Evolutionary conservation across 805 yeast genomes (phyloP).

Genomic region (Candida jianshihensis): DNA sequence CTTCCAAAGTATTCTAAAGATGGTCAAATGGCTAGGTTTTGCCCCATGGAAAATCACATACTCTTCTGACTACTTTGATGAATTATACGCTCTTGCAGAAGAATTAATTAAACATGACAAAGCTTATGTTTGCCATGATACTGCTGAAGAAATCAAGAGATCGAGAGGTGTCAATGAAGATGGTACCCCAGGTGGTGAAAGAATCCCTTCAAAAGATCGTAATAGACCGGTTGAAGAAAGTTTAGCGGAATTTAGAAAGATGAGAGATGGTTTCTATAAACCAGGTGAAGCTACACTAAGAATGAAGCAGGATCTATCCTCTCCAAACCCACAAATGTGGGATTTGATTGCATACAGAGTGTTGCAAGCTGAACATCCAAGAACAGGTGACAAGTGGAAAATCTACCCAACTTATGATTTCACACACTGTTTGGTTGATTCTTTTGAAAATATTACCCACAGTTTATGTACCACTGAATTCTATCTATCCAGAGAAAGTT

Average conservation of each 20-base stretch:
- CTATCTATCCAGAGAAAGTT: conserved; percentile 83
- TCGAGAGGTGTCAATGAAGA: conserved; percentile 89
- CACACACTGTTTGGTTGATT: conserved; percentile 98
- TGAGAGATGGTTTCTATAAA: conserved; percentile 83
- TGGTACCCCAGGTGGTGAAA: conserved; percentile 90
- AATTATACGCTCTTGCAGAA: conserved; percentile 85
- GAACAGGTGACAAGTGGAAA: conserved; percentile 97
- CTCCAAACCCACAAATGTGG: conserved; percentile 99
- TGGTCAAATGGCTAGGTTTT: conserved; percentile 93
- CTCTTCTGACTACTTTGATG: conserved; percentile 91
- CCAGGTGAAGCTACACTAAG: conserved; percentile 93
- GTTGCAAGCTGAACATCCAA: conserved; percentile 84
- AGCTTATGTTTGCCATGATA: conserved; percentile 92
- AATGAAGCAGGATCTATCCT: conserved; percentile 88
- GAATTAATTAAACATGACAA: conserved; percentile 58
- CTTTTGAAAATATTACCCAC: conserved; percentile 92
- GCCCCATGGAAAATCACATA: conserved; percentile 91
- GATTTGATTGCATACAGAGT: conserved; percentile 97
- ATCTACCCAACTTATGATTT: conserved; percentile 98
- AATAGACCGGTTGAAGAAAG: conserved; percentile 64
- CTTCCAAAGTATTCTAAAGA: conserved; percentile 74
- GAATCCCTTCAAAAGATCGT: conserved; percentile 79
- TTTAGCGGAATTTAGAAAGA: conserved; percentile 73
- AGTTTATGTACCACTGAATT: conserved; percentile 96
- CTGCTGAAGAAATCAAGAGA: conserved; percentile 82